A percentile compares a stretch with the other conserved stretches of the same genome.
Conservation (phyloP, 352 stramenopile species). For the Pythium myriotylum region DNA sequence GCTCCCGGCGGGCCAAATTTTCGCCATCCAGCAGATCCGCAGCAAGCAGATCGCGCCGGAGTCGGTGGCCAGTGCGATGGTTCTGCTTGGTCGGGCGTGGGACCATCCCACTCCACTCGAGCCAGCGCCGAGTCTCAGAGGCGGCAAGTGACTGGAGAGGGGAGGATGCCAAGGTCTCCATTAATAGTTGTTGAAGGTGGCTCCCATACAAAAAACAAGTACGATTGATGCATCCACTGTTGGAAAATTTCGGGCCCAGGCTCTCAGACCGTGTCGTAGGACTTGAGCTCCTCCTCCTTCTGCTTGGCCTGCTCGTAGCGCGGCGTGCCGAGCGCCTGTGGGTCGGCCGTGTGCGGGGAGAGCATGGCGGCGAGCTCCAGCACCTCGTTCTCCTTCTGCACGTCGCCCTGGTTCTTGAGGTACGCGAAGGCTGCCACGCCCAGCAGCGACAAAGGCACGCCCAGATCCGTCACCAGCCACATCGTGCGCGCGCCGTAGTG, state of each 20-base stretch:
- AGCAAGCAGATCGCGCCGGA: no score
- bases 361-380: constrained; percentile 67
- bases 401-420: constrained; percentile 40
- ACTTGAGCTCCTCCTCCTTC: neutral
- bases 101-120: no score
- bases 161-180: no score
- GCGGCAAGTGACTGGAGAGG: no score
- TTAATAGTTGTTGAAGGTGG: no score
- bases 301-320: constrained; percentile 14
- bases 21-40: no score
- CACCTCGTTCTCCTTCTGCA: constrained; percentile 2
- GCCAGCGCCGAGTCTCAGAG: no score
- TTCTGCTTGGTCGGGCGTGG: no score
- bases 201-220: no score
- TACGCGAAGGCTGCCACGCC: constrained; percentile 59
- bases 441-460: constrained; percentile 64
- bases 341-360: constrained; percentile 55
- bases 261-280: constrained; percentile 20
- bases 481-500: constrained; percentile 62
- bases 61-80: no score
- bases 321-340: constrained; percentile 40
- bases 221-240: neutral
- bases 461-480: constrained; percentile 70
- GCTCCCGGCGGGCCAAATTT: no score
- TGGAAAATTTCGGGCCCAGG: neutral